These are phyloP conservation scores for Hortiboletus flavorubellus DNA, from an alignment of 768 basidiomycete genomes.

Conservation along the genomic window DNA sequence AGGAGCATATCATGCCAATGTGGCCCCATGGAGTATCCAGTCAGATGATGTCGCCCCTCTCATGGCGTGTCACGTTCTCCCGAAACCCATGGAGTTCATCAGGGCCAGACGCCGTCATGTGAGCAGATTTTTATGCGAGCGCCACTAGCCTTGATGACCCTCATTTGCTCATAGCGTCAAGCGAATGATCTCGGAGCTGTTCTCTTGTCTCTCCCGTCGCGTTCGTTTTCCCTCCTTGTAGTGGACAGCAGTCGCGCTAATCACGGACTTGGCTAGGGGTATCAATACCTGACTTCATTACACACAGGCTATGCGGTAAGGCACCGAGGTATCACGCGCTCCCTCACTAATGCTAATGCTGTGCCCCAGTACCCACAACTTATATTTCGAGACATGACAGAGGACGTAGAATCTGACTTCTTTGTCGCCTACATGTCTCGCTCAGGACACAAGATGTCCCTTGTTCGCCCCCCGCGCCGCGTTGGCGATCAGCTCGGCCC, in stretches of 20 bases:
- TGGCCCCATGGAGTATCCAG: constrained; percentile 64
- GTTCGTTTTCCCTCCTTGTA: constrained; percentile 36
- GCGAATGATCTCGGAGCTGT: constrained; percentile 57
- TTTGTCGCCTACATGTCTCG: constrained; percentile 66
- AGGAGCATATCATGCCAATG: constrained; percentile 51
- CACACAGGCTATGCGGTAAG: constrained; percentile 53
- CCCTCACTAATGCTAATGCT: constrained; percentile 8
- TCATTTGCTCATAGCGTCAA: constrained; percentile 47
- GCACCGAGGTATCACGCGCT: constrained; percentile 9
- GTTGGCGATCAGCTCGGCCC: constrained; percentile 37
- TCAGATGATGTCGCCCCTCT: constrained; percentile 36
- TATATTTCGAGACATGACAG: constrained; percentile 56
- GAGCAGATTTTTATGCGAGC: constrained; percentile 18
- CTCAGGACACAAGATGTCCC: constrained; percentile 51
- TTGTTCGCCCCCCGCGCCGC: constrained; percentile 40
- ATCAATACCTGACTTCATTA: constrained; percentile 61
- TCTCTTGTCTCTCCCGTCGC: constrained; percentile 54
- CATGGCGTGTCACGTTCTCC: constrained; percentile 63
- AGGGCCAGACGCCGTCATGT: constrained; percentile 55
- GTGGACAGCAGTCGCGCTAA: constrained; percentile 8
- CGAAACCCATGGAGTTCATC: constrained; percentile 66
- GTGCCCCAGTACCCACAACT: constrained; percentile 53
- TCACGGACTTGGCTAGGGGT: constrained; percentile 49
- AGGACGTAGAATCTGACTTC: constrained; percentile 51
- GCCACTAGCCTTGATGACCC: constrained; percentile 1